Evolutionary conservation across 2,329 filamentous ascomycete species (phyloP).

Genomic region (Ceratocystis colombiana): DNA sequence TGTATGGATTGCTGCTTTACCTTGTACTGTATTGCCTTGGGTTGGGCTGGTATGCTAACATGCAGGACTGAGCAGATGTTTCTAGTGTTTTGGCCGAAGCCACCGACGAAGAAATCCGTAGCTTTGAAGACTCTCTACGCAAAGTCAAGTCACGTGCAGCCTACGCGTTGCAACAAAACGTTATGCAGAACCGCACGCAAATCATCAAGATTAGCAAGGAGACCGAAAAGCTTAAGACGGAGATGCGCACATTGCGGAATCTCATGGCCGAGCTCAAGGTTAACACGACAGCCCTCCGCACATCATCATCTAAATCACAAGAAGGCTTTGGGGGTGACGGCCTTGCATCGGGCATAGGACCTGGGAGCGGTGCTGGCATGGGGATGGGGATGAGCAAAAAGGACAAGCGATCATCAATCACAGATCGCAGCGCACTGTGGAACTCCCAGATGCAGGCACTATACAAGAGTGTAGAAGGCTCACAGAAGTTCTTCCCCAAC

Average conservation of each 20-base stretch:
- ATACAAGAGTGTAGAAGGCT: conserved; percentile 96
- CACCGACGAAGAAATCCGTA: conserved; percentile 73
- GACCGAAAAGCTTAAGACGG: conserved; percentile 90
- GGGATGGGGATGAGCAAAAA: conserved; percentile 51
- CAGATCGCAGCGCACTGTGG: conserved; percentile 56
- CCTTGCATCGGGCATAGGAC: conserved; percentile 40
- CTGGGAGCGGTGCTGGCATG: conserved; percentile 35
- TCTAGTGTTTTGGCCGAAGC: conserved; percentile 68
- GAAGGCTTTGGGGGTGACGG: conserved; percentile 40
- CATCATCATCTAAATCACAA: conserved; percentile 43
- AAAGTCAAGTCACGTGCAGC: conserved; percentile 69
- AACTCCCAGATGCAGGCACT: conserved; percentile 66
- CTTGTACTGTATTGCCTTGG: no score
- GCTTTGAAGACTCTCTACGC: conserved; percentile 66
- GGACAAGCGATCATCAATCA: conserved; percentile 83
- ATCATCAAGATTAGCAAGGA: conserved; percentile 99
- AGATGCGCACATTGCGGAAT: conserved; percentile 83
- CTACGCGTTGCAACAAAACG: conserved; percentile 81
- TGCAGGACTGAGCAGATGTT: conserved; percentile 40
- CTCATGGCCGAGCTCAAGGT: conserved; percentile 87
- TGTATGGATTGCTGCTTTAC: conserved; percentile 39
- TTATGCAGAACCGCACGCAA: conserved; percentile 93
- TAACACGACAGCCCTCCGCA: conserved; percentile 57
- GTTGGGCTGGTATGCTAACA: conserved; percentile 20
- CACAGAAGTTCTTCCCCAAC: conserved; percentile 91